phyloP scores from a whole-genome alignment of 371 early-diverging fungal species.

The Capniomyces stellatus region DNA sequence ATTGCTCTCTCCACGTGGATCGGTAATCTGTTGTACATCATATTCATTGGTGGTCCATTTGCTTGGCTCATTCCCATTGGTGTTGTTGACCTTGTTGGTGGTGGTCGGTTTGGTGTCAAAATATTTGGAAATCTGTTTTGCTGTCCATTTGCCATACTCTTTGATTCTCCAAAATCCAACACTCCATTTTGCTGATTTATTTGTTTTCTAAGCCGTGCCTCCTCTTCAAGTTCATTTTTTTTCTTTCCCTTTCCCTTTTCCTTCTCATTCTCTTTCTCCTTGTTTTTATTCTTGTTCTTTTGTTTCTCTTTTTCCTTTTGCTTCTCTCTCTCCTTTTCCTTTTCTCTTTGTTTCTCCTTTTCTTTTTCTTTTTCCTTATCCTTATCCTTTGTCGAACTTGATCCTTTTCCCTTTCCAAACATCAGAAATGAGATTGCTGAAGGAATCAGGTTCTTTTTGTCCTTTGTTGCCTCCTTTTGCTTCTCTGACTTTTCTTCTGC shows the following conservation, averaged over 20 bases:
- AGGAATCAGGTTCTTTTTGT: not conserved
- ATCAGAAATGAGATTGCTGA: not conserved
- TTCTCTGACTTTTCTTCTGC: no score
- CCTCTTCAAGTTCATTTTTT: no score
- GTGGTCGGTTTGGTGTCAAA: constrained; percentile 30
- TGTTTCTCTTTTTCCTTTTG: not conserved
- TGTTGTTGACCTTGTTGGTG: constrained; percentile 24
- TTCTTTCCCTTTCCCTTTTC: no score
- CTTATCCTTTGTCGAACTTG: not conserved
- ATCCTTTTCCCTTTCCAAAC: not conserved
- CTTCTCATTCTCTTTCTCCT: no score
- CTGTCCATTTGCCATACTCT: not conserved
- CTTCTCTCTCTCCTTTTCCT: not conserved
- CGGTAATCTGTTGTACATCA: constrained; percentile 44
- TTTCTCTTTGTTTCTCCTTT: not conserved
- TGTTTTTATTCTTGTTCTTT: no score
- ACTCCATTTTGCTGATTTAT: no score
- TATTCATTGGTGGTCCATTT: no score
- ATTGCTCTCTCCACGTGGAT: constrained; percentile 74
- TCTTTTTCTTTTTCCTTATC: not conserved
- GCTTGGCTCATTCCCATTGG: constrained; percentile 9
- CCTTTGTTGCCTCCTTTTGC: no score
- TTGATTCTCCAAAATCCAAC: not conserved
- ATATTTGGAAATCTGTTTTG: constrained; percentile 9
- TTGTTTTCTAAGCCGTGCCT: not conserved